Percentiles rank a stretch among this genome's conserved stretches.
These are phyloP conservation scores for Kodamaea lidongshanica DNA, from an alignment of 805 yeast species.

Conservation along the genomic window DNA sequence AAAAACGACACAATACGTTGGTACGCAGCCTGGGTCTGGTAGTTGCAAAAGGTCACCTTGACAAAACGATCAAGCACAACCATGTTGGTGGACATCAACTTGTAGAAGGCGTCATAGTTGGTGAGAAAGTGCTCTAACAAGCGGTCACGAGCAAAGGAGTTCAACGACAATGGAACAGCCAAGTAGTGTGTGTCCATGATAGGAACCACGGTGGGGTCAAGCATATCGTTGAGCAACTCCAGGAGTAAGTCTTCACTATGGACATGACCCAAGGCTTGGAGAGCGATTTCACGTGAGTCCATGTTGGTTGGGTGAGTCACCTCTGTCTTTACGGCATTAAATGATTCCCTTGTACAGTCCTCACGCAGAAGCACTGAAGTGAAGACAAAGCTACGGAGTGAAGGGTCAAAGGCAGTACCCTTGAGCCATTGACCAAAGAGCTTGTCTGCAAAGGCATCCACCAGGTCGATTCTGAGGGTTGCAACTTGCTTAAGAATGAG, in stretches of 20 bases:
- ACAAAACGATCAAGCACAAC: slow-evolving; percentile 46
- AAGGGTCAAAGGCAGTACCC: slow-evolving; percentile 33
- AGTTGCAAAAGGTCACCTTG: slow-evolving; percentile 33
- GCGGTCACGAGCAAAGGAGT: slow-evolving; percentile 34
- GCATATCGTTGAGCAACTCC: slow-evolving; percentile 34
- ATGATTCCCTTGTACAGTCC: slow-evolving; percentile 26
- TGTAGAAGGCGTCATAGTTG: slow-evolving; percentile 42
- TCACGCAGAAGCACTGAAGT: slow-evolving; percentile 37
- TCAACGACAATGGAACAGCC: slow-evolving; percentile 41
- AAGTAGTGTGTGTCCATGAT: slow-evolving; percentile 56
- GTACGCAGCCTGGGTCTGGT: slow-evolving; percentile 28
- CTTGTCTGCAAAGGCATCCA: slow-evolving; percentile 29
- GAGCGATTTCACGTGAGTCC: slow-evolving; percentile 54
- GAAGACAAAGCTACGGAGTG: slow-evolving; percentile 39
- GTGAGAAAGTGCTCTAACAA: slow-evolving; percentile 47
- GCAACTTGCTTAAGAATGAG: slow-evolving; percentile 39
- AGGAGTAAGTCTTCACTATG: slow-evolving; percentile 30
- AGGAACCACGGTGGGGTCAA: slow-evolving; percentile 41
- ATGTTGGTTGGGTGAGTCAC: slow-evolving; percentile 45
- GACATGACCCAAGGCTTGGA: slow-evolving; percentile 48
- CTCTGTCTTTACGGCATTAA: slow-evolving; percentile 39
- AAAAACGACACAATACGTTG: slow-evolving; percentile 41
- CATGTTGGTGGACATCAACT: slow-evolving; percentile 43
- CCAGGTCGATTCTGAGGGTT: slow-evolving; percentile 29
- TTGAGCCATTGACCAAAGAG: slow-evolving; percentile 22